phyloP scores from a whole-genome alignment of 495 filamentous ascomycete species.

The Lophiostoma macrostomum region DNA sequence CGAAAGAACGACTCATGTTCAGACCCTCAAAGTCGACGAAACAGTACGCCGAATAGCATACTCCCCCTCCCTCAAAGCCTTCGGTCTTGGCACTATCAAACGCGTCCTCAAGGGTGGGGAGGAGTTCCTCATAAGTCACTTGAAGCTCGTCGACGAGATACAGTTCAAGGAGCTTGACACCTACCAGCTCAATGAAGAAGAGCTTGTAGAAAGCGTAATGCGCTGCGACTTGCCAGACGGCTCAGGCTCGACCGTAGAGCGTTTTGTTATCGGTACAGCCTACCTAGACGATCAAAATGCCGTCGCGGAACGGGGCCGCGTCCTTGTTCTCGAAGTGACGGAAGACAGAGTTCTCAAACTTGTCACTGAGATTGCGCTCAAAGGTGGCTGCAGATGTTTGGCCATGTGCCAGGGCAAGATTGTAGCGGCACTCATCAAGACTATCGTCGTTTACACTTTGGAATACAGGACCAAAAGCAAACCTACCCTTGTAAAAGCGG shows the following conservation, averaged over 20 bases:
- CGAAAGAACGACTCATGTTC: slow-evolving; percentile 81
- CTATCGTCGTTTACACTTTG: slow-evolving; percentile 52
- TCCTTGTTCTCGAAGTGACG: slow-evolving; percentile 81
- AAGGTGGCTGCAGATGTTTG: slow-evolving; percentile 74
- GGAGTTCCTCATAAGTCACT: slow-evolving; percentile 58
- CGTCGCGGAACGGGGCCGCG: slow-evolving; percentile 63
- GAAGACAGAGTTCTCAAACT: slow-evolving; percentile 66
- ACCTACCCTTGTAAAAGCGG: slow-evolving; percentile 58
- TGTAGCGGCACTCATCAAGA: slow-evolving; percentile 81
- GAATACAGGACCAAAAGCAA: slow-evolving; percentile 35
- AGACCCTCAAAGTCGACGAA: slow-evolving; percentile 71
- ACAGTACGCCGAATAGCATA: slow-evolving; percentile 87
- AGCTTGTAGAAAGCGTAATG: slow-evolving; percentile 82
- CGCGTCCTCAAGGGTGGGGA: slow-evolving; percentile 55
- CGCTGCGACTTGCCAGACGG: slow-evolving; percentile 71
- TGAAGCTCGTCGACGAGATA: slow-evolving; percentile 53
- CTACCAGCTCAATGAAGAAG: slow-evolving; percentile 53
- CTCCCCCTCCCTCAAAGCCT: slow-evolving; percentile 71
- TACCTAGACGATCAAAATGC: slow-evolving; percentile 61
- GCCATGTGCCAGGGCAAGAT: slow-evolving; percentile 73
- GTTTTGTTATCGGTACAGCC: slow-evolving; percentile 86
- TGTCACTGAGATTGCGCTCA: slow-evolving; percentile 60
- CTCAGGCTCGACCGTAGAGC: slow-evolving; percentile 58
- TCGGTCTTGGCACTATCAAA: slow-evolving; percentile 81
- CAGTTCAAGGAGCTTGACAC: slow-evolving; percentile 43